phyloP scores from a whole-genome alignment of 2,329 filamentous ascomycete genomes.

The Colletotrichum abscissum region DNA sequence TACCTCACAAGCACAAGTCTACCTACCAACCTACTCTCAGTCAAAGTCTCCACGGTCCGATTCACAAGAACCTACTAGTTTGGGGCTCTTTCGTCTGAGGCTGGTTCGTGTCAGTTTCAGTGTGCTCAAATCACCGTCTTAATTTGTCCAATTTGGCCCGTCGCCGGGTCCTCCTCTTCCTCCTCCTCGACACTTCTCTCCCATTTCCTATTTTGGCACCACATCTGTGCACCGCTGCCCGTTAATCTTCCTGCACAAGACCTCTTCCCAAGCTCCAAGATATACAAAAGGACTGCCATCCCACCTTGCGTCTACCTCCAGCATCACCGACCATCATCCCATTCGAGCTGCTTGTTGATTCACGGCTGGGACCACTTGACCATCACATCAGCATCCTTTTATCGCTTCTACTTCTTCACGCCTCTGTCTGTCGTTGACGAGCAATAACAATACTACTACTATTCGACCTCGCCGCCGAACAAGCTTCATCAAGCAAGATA shows the following conservation, averaged over 20 bases:
- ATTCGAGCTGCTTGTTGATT: constrained; percentile 37
- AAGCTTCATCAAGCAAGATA: constrained; percentile 13
- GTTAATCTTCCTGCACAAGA: constrained; percentile 40
- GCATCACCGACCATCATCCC: constrained; percentile 33
- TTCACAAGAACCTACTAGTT: constrained; percentile 37
- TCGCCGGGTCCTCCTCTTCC: constrained; percentile 38
- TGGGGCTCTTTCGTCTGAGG: constrained; percentile 39
- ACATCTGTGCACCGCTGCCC: constrained; percentile 48
- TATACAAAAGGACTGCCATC: constrained; percentile 37
- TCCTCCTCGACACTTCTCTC: constrained; percentile 45
- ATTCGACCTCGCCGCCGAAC: constrained; percentile 10
- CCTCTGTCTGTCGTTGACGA: constrained; percentile 34
- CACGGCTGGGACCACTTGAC: constrained; percentile 35
- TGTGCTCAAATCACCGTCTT: constrained; percentile 37
- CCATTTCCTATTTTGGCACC: constrained; percentile 53
- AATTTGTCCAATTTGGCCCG: constrained; percentile 40
- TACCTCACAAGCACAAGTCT: no score
- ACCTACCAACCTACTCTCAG: no score
- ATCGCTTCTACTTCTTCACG: constrained; percentile 24
- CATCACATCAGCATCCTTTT: constrained; percentile 30
- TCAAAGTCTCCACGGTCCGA: constrained; percentile 33
- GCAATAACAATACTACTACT: constrained; percentile 9
- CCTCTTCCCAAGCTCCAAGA: constrained; percentile 15
- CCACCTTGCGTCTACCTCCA: constrained; percentile 26
- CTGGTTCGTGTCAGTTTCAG: constrained; percentile 44